Evolutionary conservation across 2,329 filamentous ascomycete genomes (phyloP).

Genomic region (Cladophialophora carrionii): DNA sequence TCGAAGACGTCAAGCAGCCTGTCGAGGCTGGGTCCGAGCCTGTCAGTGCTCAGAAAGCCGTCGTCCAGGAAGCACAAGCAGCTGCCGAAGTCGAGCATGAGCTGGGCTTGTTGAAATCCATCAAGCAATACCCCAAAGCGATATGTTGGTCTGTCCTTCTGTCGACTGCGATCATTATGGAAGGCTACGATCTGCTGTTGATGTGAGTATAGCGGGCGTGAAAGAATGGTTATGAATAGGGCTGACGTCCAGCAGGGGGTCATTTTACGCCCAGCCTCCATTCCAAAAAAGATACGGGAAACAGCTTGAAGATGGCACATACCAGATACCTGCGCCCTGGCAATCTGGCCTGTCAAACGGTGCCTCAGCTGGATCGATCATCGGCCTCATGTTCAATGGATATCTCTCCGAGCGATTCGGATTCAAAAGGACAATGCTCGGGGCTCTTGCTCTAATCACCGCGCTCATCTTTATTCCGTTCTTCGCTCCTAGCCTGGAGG

Average conservation of each 20-base stretch:
- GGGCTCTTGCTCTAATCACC: constrained; percentile 32
- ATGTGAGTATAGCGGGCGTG: constrained; percentile 5
- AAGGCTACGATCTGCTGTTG: constrained; percentile 55
- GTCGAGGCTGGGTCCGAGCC: constrained; percentile 3
- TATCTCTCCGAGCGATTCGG: constrained; percentile 44
- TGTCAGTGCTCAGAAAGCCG: constrained; percentile 11
- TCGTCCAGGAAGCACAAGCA: constrained; percentile 20
- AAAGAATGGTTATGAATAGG: background rate
- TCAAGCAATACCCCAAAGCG: constrained; percentile 83
- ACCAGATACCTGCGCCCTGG: constrained; percentile 20
- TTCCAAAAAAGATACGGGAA: constrained; percentile 46
- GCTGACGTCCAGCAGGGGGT: constrained; percentile 55
- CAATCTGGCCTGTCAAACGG: constrained; percentile 38
- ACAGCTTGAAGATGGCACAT: constrained; percentile 12
- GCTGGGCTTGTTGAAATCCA: constrained; percentile 74
- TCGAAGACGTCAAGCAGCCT: constrained; percentile 10
- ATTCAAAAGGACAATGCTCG: constrained; percentile 38
- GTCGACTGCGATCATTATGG: constrained; percentile 87
- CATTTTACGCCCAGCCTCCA: constrained; percentile 64
- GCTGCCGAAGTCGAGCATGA: constrained; percentile 56
- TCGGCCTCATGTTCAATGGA: constrained; percentile 42
- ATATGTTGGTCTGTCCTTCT: constrained; percentile 81
- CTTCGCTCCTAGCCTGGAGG: constrained; percentile 44
- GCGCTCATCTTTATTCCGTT: constrained; percentile 45
- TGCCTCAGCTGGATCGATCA: constrained; percentile 38